Percentiles rank a stretch among this genome's conserved stretches.
phyloP scores from a whole-genome alignment of 2,329 filamentous ascomycete species.

The Phyllosticta citrichinensis region DNA sequence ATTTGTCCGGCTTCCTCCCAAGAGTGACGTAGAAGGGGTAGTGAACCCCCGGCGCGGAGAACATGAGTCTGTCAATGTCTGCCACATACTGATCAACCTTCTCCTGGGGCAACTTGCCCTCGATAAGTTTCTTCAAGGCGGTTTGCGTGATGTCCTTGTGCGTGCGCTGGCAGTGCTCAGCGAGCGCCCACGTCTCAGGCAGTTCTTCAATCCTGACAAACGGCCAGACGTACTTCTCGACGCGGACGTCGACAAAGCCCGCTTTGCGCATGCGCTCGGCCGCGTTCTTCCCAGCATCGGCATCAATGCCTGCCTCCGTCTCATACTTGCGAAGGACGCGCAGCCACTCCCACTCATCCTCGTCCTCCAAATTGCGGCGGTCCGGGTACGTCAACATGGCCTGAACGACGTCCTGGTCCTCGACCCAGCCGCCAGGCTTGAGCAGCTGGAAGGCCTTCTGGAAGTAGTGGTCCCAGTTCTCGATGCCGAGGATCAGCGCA shows the following conservation, averaged over 20 bases:
- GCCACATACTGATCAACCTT: not conserved
- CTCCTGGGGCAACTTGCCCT: not conserved
- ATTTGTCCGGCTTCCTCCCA: not conserved
- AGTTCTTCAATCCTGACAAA: not conserved
- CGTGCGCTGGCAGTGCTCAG: not conserved
- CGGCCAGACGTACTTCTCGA: not conserved
- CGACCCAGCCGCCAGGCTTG: conserved; percentile 24
- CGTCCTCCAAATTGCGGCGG: not conserved
- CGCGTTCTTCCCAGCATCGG: not conserved
- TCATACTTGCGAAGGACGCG: not conserved
- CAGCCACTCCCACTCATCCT: not conserved
- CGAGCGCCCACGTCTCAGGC: not conserved
- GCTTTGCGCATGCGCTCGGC: not conserved
- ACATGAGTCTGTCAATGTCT: not conserved
- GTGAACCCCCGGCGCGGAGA: not conserved
- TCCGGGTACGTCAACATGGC: not conserved
- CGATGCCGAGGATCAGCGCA: conserved; percentile 21
- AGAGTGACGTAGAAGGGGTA: not conserved
- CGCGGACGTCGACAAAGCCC: not conserved
- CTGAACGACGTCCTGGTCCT: conserved; percentile 21
- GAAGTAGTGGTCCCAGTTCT: conserved; percentile 24
- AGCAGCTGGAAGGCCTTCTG: conserved; percentile 19
- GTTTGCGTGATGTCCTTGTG: not conserved
- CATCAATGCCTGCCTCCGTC: not conserved
- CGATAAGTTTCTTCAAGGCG: not conserved